Base-by-base conservation (phyloP, 2,329 filamentous ascomycete genomes). In the Ceratocystis huliohia region DNA sequence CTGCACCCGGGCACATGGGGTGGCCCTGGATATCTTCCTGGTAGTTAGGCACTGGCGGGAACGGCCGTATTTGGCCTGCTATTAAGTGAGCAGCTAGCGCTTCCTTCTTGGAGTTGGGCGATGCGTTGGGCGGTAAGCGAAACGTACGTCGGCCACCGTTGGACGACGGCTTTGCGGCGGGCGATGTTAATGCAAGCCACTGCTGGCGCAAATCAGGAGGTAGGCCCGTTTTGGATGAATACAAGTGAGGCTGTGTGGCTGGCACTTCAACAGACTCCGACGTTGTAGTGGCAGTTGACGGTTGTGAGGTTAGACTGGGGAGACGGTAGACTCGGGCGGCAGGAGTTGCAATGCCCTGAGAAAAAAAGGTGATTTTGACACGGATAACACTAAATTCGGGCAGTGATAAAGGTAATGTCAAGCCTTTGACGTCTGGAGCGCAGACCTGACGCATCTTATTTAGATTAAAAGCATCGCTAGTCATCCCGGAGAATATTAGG, bases 321-420 rank as follows among this genome's bases (percentile, higher is more conserved):
- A 97, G 84, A 15, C 89, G 86, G 75, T 97, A 99, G 70, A 97
- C 86, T 45, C 94, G 84, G 3, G 93, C 90, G 73, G 88, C 89
- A 2, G 84, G 77, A 0, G 77, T 79, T 2, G 87, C 88, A 0
- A 87, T 82, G 30, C 94, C 93, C 66, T 90, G 85, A 48, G 81
- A 79, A 7, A 88, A 73, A 59, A 94, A 80, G 0, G 79, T 84
- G 65, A 97, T 78, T 63, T 82, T 83, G 59, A 92, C 81, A 0
- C 84, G 87, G 64, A 87, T 76, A 46, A 84, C 70, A 22, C 77
- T 17, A 30, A 46, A 22, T 6, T 41, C 25, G n/a, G 64, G 41
- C 8, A 68, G 61, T 25, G 64, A 41, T 1, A 61, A 30, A 1
- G 62, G 59, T 10, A 53, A 64, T 22, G 48, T 45, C n/a, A 20